phyloP scores from a whole-genome alignment of 495 filamentous ascomycete species.

The Penicillium turbatum region DNA sequence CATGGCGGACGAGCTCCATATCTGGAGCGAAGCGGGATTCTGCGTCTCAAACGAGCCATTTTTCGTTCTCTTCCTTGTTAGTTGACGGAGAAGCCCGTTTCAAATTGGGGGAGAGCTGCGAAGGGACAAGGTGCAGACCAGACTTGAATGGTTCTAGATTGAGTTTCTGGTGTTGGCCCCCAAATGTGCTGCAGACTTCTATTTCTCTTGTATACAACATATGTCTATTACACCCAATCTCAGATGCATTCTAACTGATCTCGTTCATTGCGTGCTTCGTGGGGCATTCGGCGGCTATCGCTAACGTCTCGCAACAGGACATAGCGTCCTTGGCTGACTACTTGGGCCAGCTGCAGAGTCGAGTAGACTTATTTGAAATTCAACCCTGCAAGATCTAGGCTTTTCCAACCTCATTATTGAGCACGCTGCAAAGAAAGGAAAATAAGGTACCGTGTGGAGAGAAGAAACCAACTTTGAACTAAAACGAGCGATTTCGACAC shows the following conservation, averaged over 20 bases:
- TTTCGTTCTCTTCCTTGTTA: neutral
- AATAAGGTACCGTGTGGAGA: neutral
- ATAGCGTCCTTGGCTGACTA: slow-evolving; percentile 5
- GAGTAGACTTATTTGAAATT: slow-evolving; percentile 2
- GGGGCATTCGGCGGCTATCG: slow-evolving; percentile 27
- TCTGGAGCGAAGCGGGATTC: neutral
- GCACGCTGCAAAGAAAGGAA: slow-evolving; percentile 1
- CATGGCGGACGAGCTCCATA: neutral
- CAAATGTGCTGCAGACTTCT: no score
- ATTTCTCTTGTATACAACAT: no score
- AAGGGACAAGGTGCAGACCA: neutral
- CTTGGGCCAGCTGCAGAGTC: neutral
- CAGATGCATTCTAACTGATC: no score
- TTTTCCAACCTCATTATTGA: neutral
- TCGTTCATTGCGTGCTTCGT: slow-evolving; percentile 7
- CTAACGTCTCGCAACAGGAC: slow-evolving; percentile 17
- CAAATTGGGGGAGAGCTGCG: neutral
- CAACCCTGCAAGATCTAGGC: neutral
- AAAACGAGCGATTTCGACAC: neutral
- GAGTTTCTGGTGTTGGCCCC: neutral
- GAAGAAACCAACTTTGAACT: neutral
- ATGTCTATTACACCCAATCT: no score
- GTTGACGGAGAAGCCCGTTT: neutral
- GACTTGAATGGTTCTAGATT: neutral
- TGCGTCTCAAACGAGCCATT: slow-evolving; percentile 2